Evolutionary conservation across 805 yeast genomes (phyloP).

Genomic region (Wilhelminamyces savonicus): DNA sequence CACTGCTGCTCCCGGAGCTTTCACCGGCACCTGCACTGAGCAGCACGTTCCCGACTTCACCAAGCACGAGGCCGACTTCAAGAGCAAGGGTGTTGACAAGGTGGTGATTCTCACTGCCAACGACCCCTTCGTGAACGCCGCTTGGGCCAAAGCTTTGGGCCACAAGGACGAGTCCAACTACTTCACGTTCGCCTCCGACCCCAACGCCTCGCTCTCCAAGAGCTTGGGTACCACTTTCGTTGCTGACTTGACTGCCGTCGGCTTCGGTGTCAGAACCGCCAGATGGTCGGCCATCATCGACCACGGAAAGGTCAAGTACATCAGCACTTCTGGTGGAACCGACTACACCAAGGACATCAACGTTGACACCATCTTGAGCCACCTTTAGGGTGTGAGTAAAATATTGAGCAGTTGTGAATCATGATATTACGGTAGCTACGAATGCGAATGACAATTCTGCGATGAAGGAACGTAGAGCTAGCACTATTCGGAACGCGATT

Average conservation of each 20-base stretch:
- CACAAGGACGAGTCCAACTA: constrained; percentile 25
- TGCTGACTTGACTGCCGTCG: constrained; percentile 47
- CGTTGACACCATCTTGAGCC: too few relatives aligned
- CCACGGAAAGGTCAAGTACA: constrained; percentile 32
- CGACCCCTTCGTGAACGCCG: constrained; percentile 65
- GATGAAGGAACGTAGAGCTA: too few relatives aligned
- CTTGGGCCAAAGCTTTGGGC: constrained; percentile 58
- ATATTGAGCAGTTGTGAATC: too few relatives aligned
- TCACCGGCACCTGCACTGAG: constrained; percentile 75
- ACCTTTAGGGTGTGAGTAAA: too few relatives aligned
- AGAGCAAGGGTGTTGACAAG: constrained; percentile 56
- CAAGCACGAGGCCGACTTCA: constrained; percentile 41
- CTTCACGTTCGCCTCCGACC: constrained; percentile 60
- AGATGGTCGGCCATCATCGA: constrained; percentile 72
- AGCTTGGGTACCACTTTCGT: constrained; percentile 47
- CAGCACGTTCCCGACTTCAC: constrained; percentile 68
- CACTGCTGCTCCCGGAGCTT: constrained; percentile 82
- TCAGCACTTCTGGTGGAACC: too few relatives aligned
- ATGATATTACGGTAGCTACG: too few relatives aligned
- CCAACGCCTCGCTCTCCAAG: constrained; percentile 52
- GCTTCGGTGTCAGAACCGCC: constrained; percentile 53
- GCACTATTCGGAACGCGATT: too few relatives aligned
- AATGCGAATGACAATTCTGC: too few relatives aligned
- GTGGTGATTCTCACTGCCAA: constrained; percentile 60
- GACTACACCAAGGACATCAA: too few relatives aligned